These are phyloP conservation scores for Lactarius sp. DNA, from an alignment of 768 basidiomycete species.

Conservation along the genomic window DNA sequence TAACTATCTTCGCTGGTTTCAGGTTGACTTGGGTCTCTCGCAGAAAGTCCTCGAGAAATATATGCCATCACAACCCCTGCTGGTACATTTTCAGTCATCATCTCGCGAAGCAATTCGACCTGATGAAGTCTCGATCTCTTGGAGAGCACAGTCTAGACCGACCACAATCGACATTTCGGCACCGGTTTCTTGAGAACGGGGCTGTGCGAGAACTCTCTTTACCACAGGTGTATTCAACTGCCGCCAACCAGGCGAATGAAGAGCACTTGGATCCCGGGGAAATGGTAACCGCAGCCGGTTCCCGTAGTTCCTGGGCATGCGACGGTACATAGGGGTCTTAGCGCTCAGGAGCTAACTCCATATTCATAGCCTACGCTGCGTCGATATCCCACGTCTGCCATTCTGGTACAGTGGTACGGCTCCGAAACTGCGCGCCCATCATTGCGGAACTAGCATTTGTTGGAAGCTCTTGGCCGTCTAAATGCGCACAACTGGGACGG, in stretches of 20 bases:
- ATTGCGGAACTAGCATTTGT: neutral
- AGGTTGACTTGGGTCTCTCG: neutral
- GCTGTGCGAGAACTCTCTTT: slow-evolving; percentile 9
- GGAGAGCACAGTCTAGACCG: neutral
- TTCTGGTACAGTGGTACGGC: slow-evolving; percentile 2
- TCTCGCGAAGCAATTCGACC: neutral
- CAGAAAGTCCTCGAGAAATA: neutral
- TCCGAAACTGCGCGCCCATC: neutral
- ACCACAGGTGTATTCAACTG: slow-evolving; percentile 6
- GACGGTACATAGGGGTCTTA: neutral
- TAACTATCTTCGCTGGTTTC: neutral
- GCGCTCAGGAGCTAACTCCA: neutral
- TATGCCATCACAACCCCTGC: neutral
- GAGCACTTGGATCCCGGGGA: neutral
- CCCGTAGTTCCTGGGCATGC: neutral
- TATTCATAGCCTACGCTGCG: neutral
- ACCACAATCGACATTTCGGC: neutral
- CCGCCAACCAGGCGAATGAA: neutral
- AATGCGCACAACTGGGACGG: neutral
- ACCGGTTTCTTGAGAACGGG: neutral
- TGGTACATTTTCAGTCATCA: neutral
- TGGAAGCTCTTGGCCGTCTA: neutral
- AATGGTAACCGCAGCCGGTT: neutral
- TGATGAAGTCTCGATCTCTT: neutral
- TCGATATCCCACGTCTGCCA: neutral